Evolutionary conservation across 768 basidiomycete species (phyloP).

Genomic region (Bullera alba): DNA sequence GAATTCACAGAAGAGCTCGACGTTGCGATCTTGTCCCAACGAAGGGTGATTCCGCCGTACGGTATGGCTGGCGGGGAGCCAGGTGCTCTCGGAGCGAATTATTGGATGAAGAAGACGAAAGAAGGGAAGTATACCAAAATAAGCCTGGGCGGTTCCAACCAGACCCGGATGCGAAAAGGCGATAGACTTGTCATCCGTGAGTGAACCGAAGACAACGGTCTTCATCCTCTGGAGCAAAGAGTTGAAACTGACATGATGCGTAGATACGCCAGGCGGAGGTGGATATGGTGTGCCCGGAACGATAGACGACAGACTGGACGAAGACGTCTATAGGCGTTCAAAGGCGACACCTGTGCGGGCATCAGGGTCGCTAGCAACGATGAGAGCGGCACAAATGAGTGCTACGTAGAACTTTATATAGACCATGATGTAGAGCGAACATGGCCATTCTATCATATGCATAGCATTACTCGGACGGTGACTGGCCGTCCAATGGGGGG

Average conservation of each 20-base stretch:
- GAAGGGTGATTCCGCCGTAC: conserved; percentile 31
- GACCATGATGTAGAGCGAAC: too few species aligned
- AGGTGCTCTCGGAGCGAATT: conserved; percentile 14
- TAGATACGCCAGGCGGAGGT: conserved; percentile 34
- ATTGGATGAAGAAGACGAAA: conserved; percentile 7
- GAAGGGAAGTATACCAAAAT: background rate
- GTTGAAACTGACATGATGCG: background rate
- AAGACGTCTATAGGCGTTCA: conserved; percentile 15
- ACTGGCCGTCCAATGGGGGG: too few species aligned
- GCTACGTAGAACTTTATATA: background rate
- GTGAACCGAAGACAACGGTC: background rate
- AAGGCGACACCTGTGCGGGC: conserved; percentile 10
- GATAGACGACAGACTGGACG: conserved; percentile 14
- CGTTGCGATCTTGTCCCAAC: conserved; percentile 21
- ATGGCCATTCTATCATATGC: too few species aligned
- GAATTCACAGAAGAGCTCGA: conserved; percentile 30
- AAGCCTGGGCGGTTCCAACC: background rate
- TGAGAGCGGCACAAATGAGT: conserved; percentile 6
- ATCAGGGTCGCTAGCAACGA: conserved; percentile 10
- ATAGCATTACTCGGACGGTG: too few species aligned
- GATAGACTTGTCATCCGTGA: conserved; percentile 18
- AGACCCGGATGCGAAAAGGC: conserved; percentile 5
- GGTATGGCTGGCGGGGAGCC: conserved; percentile 50
- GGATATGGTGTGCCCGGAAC: conserved; percentile 27
- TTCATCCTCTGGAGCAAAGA: background rate